Percentiles rank a stretch among this genome's conserved stretches.
Conservation (phyloP, 352 stramenopile species). For the Aphanomyces cochlioides region DNA sequence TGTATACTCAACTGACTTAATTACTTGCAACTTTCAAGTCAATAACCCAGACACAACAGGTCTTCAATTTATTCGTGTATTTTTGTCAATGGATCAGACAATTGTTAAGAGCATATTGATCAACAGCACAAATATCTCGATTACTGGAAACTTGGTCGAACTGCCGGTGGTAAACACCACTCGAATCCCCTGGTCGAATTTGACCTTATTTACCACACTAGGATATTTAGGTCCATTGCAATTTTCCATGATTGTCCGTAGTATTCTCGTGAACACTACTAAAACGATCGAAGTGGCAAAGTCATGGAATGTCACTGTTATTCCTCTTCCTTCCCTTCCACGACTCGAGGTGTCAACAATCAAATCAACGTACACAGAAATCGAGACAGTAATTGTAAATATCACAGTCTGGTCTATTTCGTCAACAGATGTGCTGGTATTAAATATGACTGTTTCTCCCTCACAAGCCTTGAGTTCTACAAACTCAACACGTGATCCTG, state of each 20-base stretch:
- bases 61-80: neutral
- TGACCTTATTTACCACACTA: neutral
- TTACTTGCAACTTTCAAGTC: conserved; percentile 5
- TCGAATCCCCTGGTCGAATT: neutral
- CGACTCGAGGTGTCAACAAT: neutral
- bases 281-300: neutral
- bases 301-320: conserved; percentile 16
- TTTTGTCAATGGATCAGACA: neutral
- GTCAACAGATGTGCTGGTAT: neutral
- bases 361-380: neutral
- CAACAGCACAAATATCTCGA: neutral
- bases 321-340: neutral
- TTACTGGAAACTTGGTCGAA: neutral
- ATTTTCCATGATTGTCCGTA: neutral
- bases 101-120: neutral
- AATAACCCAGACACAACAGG: conserved; percentile 3
- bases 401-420: neutral
- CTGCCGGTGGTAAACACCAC: neutral
- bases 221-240: neutral
- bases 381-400: neutral
- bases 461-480: neutral
- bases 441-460: conserved; percentile 2
- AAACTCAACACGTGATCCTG: neutral
- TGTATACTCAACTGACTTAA: neutral
- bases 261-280: neutral